Conservation (phyloP, 192 early-diverging fungal species). For the Neocallimastix lanati region DNA sequence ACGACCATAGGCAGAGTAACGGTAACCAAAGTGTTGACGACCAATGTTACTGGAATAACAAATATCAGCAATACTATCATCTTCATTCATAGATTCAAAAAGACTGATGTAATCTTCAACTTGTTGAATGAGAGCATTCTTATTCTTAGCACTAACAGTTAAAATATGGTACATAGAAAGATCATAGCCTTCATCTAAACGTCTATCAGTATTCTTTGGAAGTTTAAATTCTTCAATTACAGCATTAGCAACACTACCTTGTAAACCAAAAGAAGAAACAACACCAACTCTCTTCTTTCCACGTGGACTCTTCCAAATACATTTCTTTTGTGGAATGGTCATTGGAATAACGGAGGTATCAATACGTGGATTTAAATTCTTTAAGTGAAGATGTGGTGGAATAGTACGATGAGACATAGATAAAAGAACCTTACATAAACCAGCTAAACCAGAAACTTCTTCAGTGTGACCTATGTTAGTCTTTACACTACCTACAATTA, state of each 20-base stretch:
- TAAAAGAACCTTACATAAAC: slow-evolving; percentile 9
- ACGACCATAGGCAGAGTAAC: background rate
- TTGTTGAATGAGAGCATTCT: background rate
- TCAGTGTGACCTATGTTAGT: slow-evolving; percentile 12
- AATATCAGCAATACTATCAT: background rate
- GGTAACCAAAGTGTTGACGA: background rate
- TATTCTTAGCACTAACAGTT: slow-evolving; percentile 6
- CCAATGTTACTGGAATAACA: background rate
- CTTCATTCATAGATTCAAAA: background rate
- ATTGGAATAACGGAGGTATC: slow-evolving; percentile 4
- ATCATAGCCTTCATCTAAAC: background rate
- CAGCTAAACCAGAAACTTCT: slow-evolving; percentile 3
- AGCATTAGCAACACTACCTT: slow-evolving; percentile 10
- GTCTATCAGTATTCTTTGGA: background rate
- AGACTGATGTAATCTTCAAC: background rate
- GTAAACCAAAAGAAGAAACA: slow-evolving; percentile 6
- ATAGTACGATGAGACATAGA: slow-evolving; percentile 6
- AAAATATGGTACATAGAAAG: background rate
- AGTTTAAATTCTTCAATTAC: slow-evolving; percentile 9
- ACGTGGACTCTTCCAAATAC: slow-evolving; percentile 1
- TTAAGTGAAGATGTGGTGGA: slow-evolving; percentile 10
- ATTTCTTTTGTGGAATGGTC: slow-evolving; percentile 7
- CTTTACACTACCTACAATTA: slow-evolving; percentile 8
- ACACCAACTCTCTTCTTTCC: slow-evolving; percentile 8
- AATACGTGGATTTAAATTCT: slow-evolving; percentile 9